A percentile compares a stretch with the other conserved stretches of the same genome.
phyloP scores from a whole-genome alignment of 164 flowering plant genomes.

The Tetracentron sinense region DNA sequence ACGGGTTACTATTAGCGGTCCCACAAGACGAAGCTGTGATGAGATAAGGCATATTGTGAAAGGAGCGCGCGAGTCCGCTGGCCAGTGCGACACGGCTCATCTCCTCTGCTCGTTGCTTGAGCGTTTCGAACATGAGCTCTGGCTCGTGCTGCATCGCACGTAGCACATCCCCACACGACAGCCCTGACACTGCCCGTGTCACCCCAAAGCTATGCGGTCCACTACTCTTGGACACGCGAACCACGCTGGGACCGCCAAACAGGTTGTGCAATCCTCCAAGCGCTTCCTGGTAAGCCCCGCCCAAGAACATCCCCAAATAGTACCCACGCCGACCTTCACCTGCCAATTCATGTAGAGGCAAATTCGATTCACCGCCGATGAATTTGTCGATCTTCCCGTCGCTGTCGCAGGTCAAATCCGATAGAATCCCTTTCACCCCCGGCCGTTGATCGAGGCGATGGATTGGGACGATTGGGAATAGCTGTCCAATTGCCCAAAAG shows the following conservation, averaged over 20 bases:
- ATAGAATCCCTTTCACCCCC: slow-evolving; percentile 57
- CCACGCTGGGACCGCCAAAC: slow-evolving; percentile 93
- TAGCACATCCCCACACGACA: slow-evolving; percentile 75
- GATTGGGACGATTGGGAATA: slow-evolving; percentile 89
- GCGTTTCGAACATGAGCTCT: slow-evolving; percentile 88
- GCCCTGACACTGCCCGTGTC: slow-evolving; percentile 79
- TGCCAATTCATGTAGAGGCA: slow-evolving; percentile 77
- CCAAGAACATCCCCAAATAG: slow-evolving; percentile 94
- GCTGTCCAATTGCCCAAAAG: slow-evolving; percentile 92
- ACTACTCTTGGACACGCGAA: slow-evolving; percentile 80
- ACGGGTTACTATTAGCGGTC: slow-evolving; percentile 27
- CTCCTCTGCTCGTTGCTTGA: slow-evolving; percentile 86
- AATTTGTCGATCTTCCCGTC: slow-evolving; percentile 93
- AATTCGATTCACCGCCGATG: slow-evolving; percentile 79
- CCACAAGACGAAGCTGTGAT: slow-evolving; percentile 32
- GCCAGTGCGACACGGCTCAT: slow-evolving; percentile 34
- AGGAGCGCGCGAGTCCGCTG: slow-evolving; percentile 53
- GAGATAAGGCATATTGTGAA: slow-evolving; percentile 87
- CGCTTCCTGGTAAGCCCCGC: slow-evolving; percentile 99
- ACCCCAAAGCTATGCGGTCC: slow-evolving; percentile 94
- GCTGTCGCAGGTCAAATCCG: slow-evolving; percentile 96
- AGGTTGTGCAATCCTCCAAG: slow-evolving; percentile 96
- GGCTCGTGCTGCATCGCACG: slow-evolving; percentile 99
- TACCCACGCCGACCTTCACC: slow-evolving; percentile 51
- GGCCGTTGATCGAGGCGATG: slow-evolving; percentile 80